Evolutionary conservation across 2,329 filamentous ascomycete species (phyloP).

Genomic region (Rhynchosporium secalis): DNA sequence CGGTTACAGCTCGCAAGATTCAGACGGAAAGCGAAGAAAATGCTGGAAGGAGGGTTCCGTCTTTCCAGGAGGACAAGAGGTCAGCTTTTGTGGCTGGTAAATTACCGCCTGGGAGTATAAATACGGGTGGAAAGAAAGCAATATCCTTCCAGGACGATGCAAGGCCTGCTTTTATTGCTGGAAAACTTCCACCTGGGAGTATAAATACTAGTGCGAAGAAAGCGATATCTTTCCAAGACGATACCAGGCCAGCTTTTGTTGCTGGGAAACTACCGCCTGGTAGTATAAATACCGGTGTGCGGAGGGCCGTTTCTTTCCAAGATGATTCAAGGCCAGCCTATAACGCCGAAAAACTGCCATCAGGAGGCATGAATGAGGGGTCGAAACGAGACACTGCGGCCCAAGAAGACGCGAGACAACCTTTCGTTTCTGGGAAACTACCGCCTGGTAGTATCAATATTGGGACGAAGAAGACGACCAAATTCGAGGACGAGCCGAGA

Average conservation of each 20-base stretch:
- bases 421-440: conserved; percentile 41
- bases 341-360: conserved; percentile 40
- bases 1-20: conserved; percentile 41
- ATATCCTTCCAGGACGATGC: conserved; percentile 20
- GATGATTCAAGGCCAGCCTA: conserved; percentile 38
- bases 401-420: conserved; percentile 21
- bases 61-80: conserved; percentile 30
- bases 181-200: conserved; percentile 34
- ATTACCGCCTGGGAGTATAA: conserved; percentile 41
- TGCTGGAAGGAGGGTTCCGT: conserved; percentile 29
- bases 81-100: conserved; percentile 41
- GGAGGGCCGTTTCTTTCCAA: conserved; percentile 29
- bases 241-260: conserved; percentile 37
- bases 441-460: conserved; percentile 42
- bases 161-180: conserved; percentile 29
- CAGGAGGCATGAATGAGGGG: conserved; percentile 37
- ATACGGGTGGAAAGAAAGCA: conserved; percentile 16
- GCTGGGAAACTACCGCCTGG: conserved; percentile 42
- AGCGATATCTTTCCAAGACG: conserved; percentile 31
- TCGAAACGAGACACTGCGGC: conserved; percentile 9
- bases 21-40: conserved; percentile 41
- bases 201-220: conserved; percentile 35
- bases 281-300: conserved; percentile 37
- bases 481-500: conserved; percentile 36
- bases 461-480: conserved; percentile 33